A percentile compares a stretch with the other conserved stretches of the same genome.
Evolutionary conservation across 2,329 filamentous ascomycete species (phyloP).

Genomic region (Elsinoe ampelina): DNA sequence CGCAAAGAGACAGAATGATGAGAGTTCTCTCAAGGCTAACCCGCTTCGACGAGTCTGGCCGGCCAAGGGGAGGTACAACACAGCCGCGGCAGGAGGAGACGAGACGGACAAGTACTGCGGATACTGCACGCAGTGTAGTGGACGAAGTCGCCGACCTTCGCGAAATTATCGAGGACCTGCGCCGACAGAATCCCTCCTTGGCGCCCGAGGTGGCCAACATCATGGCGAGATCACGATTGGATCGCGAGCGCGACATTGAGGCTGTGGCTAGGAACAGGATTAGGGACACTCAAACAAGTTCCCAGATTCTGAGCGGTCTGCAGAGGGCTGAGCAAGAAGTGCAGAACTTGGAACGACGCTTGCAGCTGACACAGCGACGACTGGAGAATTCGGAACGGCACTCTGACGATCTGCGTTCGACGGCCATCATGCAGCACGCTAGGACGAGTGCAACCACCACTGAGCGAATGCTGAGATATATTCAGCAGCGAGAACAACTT

Average conservation of each 20-base stretch:
- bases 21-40: constrained; percentile 4
- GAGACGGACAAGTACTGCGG: neutral
- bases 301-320: constrained; percentile 9
- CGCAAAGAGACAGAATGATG: constrained; percentile 7
- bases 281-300: constrained; percentile 17
- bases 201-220: constrained; percentile 33
- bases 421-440: constrained; percentile 26
- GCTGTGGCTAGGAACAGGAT: constrained; percentile 20
- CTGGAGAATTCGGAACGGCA: constrained; percentile 22
- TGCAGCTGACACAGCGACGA: constrained; percentile 23
- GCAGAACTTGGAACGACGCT: constrained; percentile 20
- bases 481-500: constrained; percentile 30
- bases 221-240: constrained; percentile 29
- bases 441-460: constrained; percentile 23
- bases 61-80: neutral
- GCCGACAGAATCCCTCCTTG: constrained; percentile 30
- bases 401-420: constrained; percentile 23
- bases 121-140: neutral
- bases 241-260: constrained; percentile 24
- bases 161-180: constrained; percentile 32
- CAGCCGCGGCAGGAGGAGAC: constrained; percentile 1
- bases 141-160: constrained; percentile 31
- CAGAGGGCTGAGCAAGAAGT: constrained; percentile 20
- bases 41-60: constrained; percentile 6
- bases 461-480: constrained; percentile 32